Base-by-base conservation (phyloP, 1,284 basidiomycete species). In the Puccinia hordei region DNA sequence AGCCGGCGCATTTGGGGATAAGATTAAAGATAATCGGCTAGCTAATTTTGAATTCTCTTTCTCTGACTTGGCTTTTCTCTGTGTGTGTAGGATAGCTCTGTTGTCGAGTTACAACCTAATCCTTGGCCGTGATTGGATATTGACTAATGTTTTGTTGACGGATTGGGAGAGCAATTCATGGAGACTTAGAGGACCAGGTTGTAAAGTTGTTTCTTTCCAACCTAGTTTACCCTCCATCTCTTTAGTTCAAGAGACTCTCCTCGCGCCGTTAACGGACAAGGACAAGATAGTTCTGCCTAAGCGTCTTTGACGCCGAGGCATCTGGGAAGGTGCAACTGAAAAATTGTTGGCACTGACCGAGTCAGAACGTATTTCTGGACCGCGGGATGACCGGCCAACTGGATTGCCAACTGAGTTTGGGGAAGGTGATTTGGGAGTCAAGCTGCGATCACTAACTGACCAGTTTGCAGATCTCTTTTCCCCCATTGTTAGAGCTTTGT, bases 121-220 rank as follows among this genome's bases (percentile, higher is more conserved):
- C 5, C 19, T 69, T 2, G 66, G 66, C 8, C n/a, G 41, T 22
- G 66, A 69, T 69, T 69, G 66, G 66, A 69, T 69, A 2, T 1
- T 5, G 5, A n/a, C 33, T 1, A n/a, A 69, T 46, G 66, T 41
- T n/a, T 9, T 41, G 3, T 41, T n/a, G 1, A 69, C 66, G 6
- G 66, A 69, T 69, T 69, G 66, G 66, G 66, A 30, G 12, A 44
- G 22, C 19, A 49, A 49, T 2, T 24, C 33, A 9, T 69, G 66
- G 66, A 41, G 30, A 4, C 44, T 69, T 2, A 19, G n/a, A 13
- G 66, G 49, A n/a, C 15, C 41, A 17, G 19, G 2, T 1, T 35
- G 66, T 41, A 69, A n/a, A 4, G 35, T 46, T 2, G 12, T 27
- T 27, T 15, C 15, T 19, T 69, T 69, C 35, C 1, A 41, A 19